phyloP scores from a whole-genome alignment of 176 grass and related monocot species.

The Bromus sterilis region DNA sequence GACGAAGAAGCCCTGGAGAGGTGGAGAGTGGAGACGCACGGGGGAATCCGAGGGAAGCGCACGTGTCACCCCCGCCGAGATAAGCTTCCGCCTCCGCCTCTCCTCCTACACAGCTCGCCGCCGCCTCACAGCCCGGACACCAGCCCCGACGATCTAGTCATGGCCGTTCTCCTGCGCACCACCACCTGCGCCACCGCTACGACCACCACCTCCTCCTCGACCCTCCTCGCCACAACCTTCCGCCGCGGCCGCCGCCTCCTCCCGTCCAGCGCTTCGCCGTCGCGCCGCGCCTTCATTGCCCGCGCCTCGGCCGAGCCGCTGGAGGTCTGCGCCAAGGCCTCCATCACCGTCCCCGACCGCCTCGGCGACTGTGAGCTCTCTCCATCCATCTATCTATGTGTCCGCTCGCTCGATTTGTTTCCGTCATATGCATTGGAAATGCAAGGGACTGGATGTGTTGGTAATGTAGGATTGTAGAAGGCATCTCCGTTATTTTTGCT shows the following conservation, averaged over 20 bases:
- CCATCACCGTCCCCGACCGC: constrained; percentile 45
- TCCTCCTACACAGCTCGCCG: background rate
- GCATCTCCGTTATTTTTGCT: background rate
- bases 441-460: background rate
- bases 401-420: background rate
- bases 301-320: constrained; percentile 46
- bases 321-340: constrained; percentile 80
- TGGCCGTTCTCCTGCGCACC: constrained; percentile 29
- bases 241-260: constrained; percentile 14
- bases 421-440: background rate
- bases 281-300: constrained; percentile 9
- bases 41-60: background rate
- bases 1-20: background rate
- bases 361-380: constrained; percentile 77
- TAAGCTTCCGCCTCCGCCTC: constrained; percentile 4
- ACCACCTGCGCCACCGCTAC: constrained; percentile 8
- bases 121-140: background rate
- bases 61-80: background rate
- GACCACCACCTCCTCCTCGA: background rate
- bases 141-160: background rate
- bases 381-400: background rate
- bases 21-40: background rate
- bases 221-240: constrained; percentile 30
- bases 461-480: background rate
- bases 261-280: background rate